Evolutionary conservation across 192 early-diverging fungal genomes (phyloP).

Genomic region (Rhizophagus clarus): DNA sequence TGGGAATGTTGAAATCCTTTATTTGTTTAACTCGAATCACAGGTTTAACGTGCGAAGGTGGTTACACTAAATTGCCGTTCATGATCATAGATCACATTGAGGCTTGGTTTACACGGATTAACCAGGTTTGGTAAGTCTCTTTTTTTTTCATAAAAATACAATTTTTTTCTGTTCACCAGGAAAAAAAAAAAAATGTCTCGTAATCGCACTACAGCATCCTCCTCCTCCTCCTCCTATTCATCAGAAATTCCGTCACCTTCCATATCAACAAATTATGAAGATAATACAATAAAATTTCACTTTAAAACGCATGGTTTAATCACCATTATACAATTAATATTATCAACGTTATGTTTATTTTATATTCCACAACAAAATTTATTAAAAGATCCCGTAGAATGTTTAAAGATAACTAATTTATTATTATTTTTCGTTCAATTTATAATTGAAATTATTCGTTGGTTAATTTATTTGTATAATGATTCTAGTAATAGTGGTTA

Average conservation of each 20-base stretch:
- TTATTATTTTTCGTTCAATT: slow-evolving; percentile 16
- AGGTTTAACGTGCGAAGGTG: too few species aligned
- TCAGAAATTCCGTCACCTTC: not conserved
- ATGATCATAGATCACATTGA: too few species aligned
- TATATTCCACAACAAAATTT: slow-evolving; percentile 12
- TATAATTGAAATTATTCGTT: slow-evolving; percentile 18
- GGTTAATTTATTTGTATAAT: slow-evolving; percentile 14
- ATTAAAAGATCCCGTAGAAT: slow-evolving; percentile 20
- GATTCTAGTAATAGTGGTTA: not conserved
- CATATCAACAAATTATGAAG: not conserved
- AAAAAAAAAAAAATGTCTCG: not conserved
- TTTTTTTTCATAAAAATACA: too few species aligned
- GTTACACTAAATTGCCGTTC: too few species aligned
- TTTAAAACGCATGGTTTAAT: slow-evolving; percentile 10
- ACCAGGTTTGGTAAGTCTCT: too few species aligned
- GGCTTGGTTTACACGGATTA: too few species aligned
- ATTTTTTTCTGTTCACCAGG: too few species aligned
- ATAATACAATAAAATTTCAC: slow-evolving; percentile 2
- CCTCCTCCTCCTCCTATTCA: too few species aligned
- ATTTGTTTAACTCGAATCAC: too few species aligned
- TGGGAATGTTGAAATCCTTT: too few species aligned
- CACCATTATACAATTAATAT: not conserved
- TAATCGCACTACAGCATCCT: not conserved
- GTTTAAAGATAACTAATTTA: not conserved
- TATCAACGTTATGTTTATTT: slow-evolving; percentile 15